Evolutionary conservation across 2,329 filamentous ascomycete genomes (phyloP).

Genomic region (Ceratocystis variospora): DNA sequence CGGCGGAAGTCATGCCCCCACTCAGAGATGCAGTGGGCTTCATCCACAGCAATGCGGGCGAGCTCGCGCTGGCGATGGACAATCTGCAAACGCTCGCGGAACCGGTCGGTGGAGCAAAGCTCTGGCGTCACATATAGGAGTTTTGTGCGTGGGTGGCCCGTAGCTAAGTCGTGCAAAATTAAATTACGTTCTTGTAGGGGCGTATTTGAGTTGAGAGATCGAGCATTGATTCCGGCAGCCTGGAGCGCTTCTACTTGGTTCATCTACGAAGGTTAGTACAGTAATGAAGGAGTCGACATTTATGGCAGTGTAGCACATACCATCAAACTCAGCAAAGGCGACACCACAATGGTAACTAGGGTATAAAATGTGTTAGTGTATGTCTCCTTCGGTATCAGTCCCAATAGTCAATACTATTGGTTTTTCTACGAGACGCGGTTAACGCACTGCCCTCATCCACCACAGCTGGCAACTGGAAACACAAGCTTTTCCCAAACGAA

Average conservation of each 20-base stretch:
- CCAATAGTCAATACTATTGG: neutral
- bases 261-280: constrained; percentile 39
- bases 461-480: constrained; percentile 82
- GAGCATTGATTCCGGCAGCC: constrained; percentile 61
- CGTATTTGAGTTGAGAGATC: constrained; percentile 77
- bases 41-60: constrained; percentile 78
- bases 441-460: constrained; percentile 69
- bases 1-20: constrained; percentile 97
- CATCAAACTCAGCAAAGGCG: constrained; percentile 80
- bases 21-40: constrained; percentile 94
- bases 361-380: neutral
- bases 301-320: constrained; percentile 29
- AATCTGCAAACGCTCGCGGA: constrained; percentile 58
- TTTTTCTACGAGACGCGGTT: neutral
- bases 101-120: constrained; percentile 62
- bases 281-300: too few relatives aligned
- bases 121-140: constrained; percentile 92
- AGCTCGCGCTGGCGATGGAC: constrained; percentile 72
- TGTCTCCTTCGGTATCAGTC: neutral
- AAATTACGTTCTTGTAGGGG: constrained; percentile 46
- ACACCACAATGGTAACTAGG: constrained; percentile 76
- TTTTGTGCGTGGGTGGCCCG: constrained; percentile 69
- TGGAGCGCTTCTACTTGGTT: constrained; percentile 80
- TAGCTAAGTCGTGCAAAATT: constrained; percentile 70
- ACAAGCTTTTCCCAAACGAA: constrained; percentile 84